A percentile compares a stretch with the other conserved stretches of the same genome.
phyloP scores from a whole-genome alignment of 495 filamentous ascomycete genomes.

The Emericellopsis terricola region DNA sequence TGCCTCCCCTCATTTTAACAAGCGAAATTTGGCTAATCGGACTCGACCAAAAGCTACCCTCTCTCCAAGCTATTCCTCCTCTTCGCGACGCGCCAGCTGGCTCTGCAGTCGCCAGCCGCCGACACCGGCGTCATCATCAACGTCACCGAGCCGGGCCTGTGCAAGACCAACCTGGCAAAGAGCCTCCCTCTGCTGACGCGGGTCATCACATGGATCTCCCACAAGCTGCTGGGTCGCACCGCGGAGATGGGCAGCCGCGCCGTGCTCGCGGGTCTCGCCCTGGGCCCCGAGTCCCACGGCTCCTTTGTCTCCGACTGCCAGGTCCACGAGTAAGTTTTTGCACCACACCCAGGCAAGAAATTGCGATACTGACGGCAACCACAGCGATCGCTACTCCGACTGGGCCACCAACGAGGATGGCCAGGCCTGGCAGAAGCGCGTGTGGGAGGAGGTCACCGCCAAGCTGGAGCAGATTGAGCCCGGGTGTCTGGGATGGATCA shows the following conservation, averaged over 20 bases:
- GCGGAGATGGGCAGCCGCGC: conserved; percentile 1
- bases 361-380: neutral
- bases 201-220: neutral
- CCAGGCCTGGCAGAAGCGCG: neutral
- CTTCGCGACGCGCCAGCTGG: conserved; percentile 2
- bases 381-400: neutral
- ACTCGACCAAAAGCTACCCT: neutral
- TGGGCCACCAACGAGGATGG: neutral
- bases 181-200: neutral
- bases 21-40: neutral
- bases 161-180: neutral
- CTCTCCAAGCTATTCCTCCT: conserved; percentile 5
- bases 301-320: neutral
- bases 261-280: neutral
- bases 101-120: neutral
- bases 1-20: neutral
- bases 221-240: neutral
- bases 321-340: neutral
- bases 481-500: neutral
- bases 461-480: neutral
- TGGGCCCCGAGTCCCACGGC: neutral
- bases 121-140: neutral
- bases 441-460: neutral
- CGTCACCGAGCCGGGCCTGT: neutral
- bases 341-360: neutral